These are phyloP conservation scores for Ciborinia camelliae DNA, from an alignment of 2,329 filamentous ascomycete species.

Conservation along the genomic window DNA sequence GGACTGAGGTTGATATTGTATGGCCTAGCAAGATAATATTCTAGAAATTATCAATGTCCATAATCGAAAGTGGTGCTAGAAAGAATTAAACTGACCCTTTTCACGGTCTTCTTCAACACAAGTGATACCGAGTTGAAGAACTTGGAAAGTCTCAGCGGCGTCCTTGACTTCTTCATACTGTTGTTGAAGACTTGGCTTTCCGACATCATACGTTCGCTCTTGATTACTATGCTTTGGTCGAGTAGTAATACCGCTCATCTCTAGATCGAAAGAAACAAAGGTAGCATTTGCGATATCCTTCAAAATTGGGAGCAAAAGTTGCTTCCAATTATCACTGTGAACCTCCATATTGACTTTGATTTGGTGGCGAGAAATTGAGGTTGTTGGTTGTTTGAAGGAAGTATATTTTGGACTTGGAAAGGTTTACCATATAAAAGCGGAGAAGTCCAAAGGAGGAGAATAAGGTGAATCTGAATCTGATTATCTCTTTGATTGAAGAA, in stretches of 20 bases:
- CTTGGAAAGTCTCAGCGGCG: constrained; percentile 60
- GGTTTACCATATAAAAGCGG: not conserved
- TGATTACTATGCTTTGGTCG: constrained; percentile 34
- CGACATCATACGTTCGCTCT: constrained; percentile 37
- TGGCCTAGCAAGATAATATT: constrained; percentile 54
- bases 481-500: not conserved
- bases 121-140: constrained; percentile 65
- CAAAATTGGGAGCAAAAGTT: constrained; percentile 53
- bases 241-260: constrained; percentile 60
- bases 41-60: constrained; percentile 35
- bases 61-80: not conserved
- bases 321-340: constrained; percentile 28
- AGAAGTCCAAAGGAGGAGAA: not conserved
- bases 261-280: constrained; percentile 63
- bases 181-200: constrained; percentile 53
- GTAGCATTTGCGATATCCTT: constrained; percentile 54
- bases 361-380: not conserved
- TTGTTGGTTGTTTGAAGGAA: not conserved
- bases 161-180: constrained; percentile 58
- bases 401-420: not conserved
- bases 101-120: constrained; percentile 56
- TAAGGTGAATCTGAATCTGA: not conserved
- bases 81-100: constrained; percentile 41
- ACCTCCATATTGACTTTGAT: constrained; percentile 14
- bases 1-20: constrained; percentile 65